phyloP scores from a whole-genome alignment of 1,284 basidiomycete genomes.

The Trichosporon ovoides region DNA sequence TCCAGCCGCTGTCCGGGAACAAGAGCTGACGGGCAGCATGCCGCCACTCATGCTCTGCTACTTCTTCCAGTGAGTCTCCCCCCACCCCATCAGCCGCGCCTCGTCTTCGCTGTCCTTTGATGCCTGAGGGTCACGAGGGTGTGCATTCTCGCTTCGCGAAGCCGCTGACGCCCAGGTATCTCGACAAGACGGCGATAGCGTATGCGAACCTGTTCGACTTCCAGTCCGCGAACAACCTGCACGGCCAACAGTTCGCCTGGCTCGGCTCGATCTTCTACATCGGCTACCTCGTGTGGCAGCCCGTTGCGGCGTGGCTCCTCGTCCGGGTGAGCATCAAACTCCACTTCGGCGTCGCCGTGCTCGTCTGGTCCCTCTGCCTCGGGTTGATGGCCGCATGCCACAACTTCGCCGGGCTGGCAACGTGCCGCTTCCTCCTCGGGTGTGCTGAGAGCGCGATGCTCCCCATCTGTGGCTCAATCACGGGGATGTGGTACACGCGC shows the following conservation, averaged over 20 bases:
- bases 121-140: no score
- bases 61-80: constrained; percentile 33
- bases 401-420: constrained; percentile 23
- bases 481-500: constrained; percentile 38
- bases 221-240: not conserved
- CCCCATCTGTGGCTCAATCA: constrained; percentile 14
- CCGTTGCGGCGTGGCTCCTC: constrained; percentile 28
- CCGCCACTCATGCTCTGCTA: constrained; percentile 7
- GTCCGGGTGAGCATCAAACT: constrained; percentile 28
- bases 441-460: not conserved
- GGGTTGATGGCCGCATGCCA: constrained; percentile 26
- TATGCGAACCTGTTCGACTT: constrained; percentile 29
- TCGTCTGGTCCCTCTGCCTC: constrained; percentile 23
- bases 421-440: constrained; percentile 30
- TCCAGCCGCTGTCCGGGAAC: not conserved
- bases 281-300: constrained; percentile 19
- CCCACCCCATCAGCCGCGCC: no score
- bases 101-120: no score
- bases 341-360: constrained; percentile 28
- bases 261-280: constrained; percentile 34
- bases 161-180: no score
- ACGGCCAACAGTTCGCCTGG: constrained; percentile 27
- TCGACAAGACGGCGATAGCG: constrained; percentile 32
- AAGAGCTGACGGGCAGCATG: not conserved
- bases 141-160: no score